Evolutionary conservation across 1,139 yeast species (phyloP), one percentile per base, ranked within the genome.

Genomic region (Geotrichum restrictum): DNA sequence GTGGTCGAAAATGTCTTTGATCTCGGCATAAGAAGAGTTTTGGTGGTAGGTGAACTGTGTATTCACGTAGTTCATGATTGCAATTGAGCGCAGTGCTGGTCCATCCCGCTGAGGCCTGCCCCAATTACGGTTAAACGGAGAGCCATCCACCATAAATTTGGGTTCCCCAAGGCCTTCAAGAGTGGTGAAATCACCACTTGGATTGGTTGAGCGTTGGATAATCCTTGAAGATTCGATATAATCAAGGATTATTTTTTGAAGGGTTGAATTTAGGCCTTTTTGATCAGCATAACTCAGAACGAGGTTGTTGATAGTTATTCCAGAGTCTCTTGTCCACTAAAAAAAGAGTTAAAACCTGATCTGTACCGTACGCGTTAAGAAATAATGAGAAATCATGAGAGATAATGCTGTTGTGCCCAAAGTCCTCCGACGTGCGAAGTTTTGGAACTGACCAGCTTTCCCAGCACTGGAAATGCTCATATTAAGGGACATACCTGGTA

Each of bases 41-140:
- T 60, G 50, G 32, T 69, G 65, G 54, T 67, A 67, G 41, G 71
- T 65, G 3, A 71, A 59, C 54, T 82, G 66, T 7, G 75, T 60
- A 27, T 70, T 68, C 56, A 88, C 63, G 65, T 80, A 88, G 57
- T 79, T 78, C 46, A 80, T 68, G 31, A 85, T 75, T 1, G 96
- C 76, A 49, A 83, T 75, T 2, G 83, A 77, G 59, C 98, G 76
- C 54, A 91, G 74, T 0, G 95, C 94, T 0, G 98, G 97, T 0
- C 98, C 98, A 67, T 93, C 98, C 57, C 88, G 78, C 69, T 91
- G 98, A 0, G 98, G 98, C 61, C 98, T 76, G 1, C 98, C 98
- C 98, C 98, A 91, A 39, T 72, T 66, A 1, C 73, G 81, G 14
- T 69, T 66, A 61, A 85, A 91, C 0, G 85, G 74, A 0, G 79